Base-by-base conservation (phyloP, 2,329 filamentous ascomycete genomes). In the Rutstroemia sp. region DNA sequence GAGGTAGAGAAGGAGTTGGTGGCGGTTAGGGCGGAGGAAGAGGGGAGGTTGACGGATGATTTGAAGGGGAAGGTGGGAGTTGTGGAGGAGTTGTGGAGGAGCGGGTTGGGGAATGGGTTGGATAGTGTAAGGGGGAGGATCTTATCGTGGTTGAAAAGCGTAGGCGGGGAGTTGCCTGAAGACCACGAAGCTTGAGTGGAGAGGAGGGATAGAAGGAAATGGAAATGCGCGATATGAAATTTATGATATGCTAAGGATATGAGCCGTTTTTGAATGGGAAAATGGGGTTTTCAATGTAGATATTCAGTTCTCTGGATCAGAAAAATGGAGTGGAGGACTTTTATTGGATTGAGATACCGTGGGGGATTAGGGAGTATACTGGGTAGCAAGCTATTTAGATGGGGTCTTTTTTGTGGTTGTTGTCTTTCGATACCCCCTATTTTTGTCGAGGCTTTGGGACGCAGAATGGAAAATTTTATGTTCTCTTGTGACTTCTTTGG, bases 31-130 rank as follows among this genome's bases (percentile, higher is more conserved):
- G 73, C 73, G n/a, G 78, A 80, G 49, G 89, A 95, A 71, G 87
- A 88, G 66, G 74, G 75, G 38, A 74, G 81, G 55, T 72, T 96
- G 67, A 96, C 91, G 6, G 84, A 86, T 49, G 92, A 96, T 67
- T 72, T 97, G 63, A 94, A 97, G 73, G 92, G 96, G 67, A 95
- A 95, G 72, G 94, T 96, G 2, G 82, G 86, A 34, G 83, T 92
- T 61, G 89, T 97, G 37, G 91, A 96, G 72, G 87, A 90, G 54
- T 90, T 95, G 72, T 97, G 94, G 92, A 78, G 80, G 38, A 88
- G 90, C 66, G 91, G 89, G 5, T 76, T 97, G n/a, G 92, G 92
- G 0, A 84, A 85, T 60, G 82, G 85, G 55, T 79, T 97, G 64
- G 81, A 81, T 59, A 79, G 77, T 16, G 85, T 92, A 60, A 92